Evolutionary conservation across 352 stramenopile genomes (phyloP), one percentile per base, ranked within the genome.

Genomic region (Pythium phragmiticola): DNA sequence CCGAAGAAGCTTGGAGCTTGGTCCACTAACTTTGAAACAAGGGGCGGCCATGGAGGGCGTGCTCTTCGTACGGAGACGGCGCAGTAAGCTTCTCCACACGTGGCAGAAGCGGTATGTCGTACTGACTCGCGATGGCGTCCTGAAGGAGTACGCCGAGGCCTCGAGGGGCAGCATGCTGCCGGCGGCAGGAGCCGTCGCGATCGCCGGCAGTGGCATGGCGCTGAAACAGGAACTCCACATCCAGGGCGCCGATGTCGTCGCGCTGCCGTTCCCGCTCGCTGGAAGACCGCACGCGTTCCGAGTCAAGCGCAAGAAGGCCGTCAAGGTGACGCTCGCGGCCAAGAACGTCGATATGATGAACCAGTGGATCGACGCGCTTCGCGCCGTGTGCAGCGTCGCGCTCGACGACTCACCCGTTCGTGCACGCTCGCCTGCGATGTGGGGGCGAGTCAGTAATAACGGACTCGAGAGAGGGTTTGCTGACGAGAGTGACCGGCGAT

Each of bases 81-180:
- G 78, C 55, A 72, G 73, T 36, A 85, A 84, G 63, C 66, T 92
- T 36, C 72, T 92, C 23, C 76, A 73, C 56, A 71, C 69, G 59
- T 92, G 83, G 83, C 72, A 84, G 63, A 88, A 89, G 73, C 77
- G 79, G 48, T 90, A 92, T 63, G 75, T 86, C 52, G 75, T 89
- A 42, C 69, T 92, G 23, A 71, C 74, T 0, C 59, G 74, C n/a
- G 54, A 66, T n/a, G 77, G 79, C 0, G 51, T 68, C 49, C 55
- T 90, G 6, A 74, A 74, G 9, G 83, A 90, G 65, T 90, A 84
- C 62, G 57, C 70, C 8, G 69, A 74, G 19, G 69, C 63, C 45
- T 64, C 73, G 19, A 52, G 67, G 9, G 17, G 59, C 6, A 36
- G 59, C 9, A 30, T 56, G 39, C 54, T 50, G 1, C 16, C 28